Percentiles rank a stretch among this genome's conserved stretches.
Evolutionary conservation across 352 stramenopile genomes (phyloP).

Genomic region (Globisporangium yorkense): DNA sequence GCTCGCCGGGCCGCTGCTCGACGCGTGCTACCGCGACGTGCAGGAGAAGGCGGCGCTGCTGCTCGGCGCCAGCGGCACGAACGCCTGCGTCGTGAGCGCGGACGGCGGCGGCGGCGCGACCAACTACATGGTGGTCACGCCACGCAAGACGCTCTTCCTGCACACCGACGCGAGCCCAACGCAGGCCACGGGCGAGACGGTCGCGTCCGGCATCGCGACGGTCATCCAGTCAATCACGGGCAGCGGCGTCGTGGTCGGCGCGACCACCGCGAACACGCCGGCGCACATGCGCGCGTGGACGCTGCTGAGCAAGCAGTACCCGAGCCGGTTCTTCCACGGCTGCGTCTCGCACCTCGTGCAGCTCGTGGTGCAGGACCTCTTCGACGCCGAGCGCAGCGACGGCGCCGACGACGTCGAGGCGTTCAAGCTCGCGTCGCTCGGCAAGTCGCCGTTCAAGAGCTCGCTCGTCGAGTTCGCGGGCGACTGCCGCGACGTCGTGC

Average conservation of each 20-base stretch:
- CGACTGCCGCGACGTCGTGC: not conserved
- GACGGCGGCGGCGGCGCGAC: not conserved
- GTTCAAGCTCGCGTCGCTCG: constrained; percentile 1
- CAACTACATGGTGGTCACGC: not conserved
- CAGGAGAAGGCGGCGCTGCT: not conserved
- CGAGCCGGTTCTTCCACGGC: constrained; percentile 2
- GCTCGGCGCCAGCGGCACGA: not conserved
- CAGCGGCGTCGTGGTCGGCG: not conserved
- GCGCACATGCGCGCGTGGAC: constrained; percentile 2
- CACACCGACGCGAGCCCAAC: not conserved
- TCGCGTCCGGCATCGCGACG: not conserved
- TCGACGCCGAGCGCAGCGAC: not conserved
- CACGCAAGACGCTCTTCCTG: constrained; percentile 4
- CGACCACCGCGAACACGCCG: not conserved
- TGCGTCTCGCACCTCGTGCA: not conserved
- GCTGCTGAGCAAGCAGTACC: not conserved
- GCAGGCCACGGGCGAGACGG: not conserved
- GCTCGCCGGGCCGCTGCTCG: not conserved
- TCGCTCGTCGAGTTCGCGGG: not conserved
- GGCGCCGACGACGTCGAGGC: not conserved
- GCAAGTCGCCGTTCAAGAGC: constrained; percentile 3
- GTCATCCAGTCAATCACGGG: not conserved
- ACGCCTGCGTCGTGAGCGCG: not conserved
- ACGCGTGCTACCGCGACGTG: not conserved
- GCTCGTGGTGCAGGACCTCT: not conserved